Percentiles rank a stretch among this genome's conserved stretches.
These are phyloP conservation scores for Blastocystis sp. DNA, from an alignment of 352 stramenopile genomes.

Conservation along the genomic window DNA sequence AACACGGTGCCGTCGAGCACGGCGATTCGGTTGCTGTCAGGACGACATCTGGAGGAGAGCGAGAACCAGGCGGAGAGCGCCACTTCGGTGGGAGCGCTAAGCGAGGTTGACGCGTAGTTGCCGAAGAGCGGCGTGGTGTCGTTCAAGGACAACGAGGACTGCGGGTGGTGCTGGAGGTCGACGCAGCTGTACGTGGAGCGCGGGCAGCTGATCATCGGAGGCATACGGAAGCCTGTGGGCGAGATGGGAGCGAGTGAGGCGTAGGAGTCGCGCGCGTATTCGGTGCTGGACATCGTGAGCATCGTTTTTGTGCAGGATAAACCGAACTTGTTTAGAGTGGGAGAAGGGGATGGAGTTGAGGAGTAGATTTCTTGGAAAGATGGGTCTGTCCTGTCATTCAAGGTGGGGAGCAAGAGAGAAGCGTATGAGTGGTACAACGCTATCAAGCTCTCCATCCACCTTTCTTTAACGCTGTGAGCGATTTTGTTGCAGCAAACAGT, in stretches of 20 bases:
- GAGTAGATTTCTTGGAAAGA: conserved; percentile 25
- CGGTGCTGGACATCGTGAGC: conserved; percentile 3
- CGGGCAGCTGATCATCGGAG: conserved; percentile 49
- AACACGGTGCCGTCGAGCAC: background rate
- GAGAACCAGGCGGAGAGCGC: too few species aligned
- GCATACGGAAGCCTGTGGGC: conserved; percentile 13
- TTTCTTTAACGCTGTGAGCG: background rate
- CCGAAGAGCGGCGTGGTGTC: conserved; percentile 8
- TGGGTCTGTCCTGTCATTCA: background rate
- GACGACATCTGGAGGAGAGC: background rate
- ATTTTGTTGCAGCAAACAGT: conserved; percentile 6
- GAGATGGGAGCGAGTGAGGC: background rate
- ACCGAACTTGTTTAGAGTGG: conserved; percentile 6
- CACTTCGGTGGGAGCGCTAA: background rate
- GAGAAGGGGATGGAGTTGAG: background rate
- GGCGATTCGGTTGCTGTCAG: conserved; percentile 17
- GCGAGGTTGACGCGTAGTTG: background rate
- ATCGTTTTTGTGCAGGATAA: background rate
- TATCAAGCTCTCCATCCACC: conserved; percentile 16
- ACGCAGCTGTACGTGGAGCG: conserved; percentile 58
- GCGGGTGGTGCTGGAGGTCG: conserved; percentile 9
- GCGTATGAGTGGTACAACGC: conserved; percentile 44
- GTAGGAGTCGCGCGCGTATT: conserved; percentile 46
- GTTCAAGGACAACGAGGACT: background rate
- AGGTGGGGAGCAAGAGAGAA: background rate